Evolutionary conservation across 805 yeast genomes (phyloP).

Genomic region (Saturnispora gosingensis): DNA sequence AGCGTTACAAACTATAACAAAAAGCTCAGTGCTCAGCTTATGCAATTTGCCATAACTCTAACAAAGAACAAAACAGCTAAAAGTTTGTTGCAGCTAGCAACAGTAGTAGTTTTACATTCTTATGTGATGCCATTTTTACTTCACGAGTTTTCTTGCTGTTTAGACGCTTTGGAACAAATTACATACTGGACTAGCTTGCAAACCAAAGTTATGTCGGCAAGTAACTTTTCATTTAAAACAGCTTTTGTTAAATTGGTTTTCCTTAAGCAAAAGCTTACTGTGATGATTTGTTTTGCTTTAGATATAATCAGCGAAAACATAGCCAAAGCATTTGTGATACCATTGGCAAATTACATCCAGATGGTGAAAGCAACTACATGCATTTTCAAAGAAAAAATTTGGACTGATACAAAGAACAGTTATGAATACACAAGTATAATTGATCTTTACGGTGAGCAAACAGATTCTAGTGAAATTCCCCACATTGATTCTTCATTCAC

Average conservation of each 20-base stretch:
- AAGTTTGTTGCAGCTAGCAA: background rate
- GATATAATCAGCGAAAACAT: background rate
- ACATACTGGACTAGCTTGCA: background rate
- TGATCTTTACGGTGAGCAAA: background rate
- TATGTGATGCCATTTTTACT: background rate
- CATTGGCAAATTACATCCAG: background rate
- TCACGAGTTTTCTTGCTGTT: background rate
- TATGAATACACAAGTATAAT: background rate
- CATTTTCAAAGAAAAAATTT: background rate
- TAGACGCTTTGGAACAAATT: background rate
- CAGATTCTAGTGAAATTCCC: background rate
- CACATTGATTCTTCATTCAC: background rate
- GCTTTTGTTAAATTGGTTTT: background rate
- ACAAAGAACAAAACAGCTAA: background rate
- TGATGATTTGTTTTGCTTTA: background rate
- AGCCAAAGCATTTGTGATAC: background rate
- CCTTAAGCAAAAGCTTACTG: too few relatives aligned
- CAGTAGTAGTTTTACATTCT: background rate
- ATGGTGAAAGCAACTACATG: background rate
- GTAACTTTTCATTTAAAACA: too few relatives aligned
- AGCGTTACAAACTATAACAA: background rate
- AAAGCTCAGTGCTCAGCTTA: background rate
- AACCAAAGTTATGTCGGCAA: background rate
- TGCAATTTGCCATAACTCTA: background rate
- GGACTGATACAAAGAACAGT: background rate